Conservation (phyloP, 345 rosid species). For the Citrus mangshanensis region DNA sequence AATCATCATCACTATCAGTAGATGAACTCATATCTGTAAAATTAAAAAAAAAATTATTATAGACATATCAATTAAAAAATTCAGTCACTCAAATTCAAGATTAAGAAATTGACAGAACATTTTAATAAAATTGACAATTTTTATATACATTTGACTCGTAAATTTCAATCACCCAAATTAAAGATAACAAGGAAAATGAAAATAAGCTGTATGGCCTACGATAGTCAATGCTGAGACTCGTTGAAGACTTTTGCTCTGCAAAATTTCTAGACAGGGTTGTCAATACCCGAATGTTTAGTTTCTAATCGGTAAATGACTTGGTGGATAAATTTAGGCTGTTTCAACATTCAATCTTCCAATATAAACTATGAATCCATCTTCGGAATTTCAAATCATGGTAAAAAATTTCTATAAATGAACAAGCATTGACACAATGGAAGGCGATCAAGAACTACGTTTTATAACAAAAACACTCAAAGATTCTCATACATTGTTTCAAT, state of each 20-base stretch:
- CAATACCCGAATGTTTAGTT: background rate
- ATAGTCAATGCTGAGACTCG: background rate
- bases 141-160: no score
- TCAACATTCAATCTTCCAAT: background rate
- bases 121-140: no score
- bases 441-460: background rate
- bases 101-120: background rate
- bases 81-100: background rate
- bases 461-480: background rate
- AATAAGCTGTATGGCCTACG: background rate
- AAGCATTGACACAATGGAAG: background rate
- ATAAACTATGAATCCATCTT: background rate
- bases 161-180: background rate
- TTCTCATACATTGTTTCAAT: background rate
- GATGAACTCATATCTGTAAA: slow-evolving; percentile 5
- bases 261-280: background rate
- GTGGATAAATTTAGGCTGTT: background rate
- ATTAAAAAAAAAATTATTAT: background rate
- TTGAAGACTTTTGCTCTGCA: background rate
- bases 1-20: background rate
- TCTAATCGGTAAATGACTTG: background rate
- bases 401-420: background rate
- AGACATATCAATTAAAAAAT: background rate
- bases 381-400: background rate
- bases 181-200: background rate